Percentiles rank a stretch among this genome's conserved stretches.
These are phyloP conservation scores for Penicillium diatomitis DNA, from an alignment of 495 filamentous ascomycete species.

Conservation along the genomic window DNA sequence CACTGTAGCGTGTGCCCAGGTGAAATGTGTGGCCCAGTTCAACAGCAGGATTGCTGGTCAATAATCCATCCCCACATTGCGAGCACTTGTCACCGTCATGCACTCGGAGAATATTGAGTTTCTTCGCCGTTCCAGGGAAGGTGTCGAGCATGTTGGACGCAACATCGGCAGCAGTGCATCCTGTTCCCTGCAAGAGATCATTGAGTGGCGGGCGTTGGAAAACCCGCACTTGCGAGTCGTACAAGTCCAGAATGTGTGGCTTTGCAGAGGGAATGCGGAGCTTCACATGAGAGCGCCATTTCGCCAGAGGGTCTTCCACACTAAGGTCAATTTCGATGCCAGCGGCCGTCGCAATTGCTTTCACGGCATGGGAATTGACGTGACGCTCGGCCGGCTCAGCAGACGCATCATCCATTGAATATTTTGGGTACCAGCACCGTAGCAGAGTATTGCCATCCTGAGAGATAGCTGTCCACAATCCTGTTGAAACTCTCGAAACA, in stretches of 20 bases:
- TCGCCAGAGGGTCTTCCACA: slow-evolving; percentile 49
- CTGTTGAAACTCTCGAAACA: slow-evolving; percentile 27
- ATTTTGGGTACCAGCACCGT: slow-evolving; percentile 55
- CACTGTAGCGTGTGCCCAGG: slow-evolving; percentile 80
- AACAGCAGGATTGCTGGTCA: slow-evolving; percentile 64
- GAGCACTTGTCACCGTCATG: slow-evolving; percentile 63
- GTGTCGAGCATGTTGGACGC: slow-evolving; percentile 33
- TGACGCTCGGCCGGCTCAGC: slow-evolving; percentile 36
- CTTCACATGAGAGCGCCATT: slow-evolving; percentile 45
- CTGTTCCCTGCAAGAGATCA: slow-evolving; percentile 24
- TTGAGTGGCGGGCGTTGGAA: slow-evolving; percentile 38
- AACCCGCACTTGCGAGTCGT: slow-evolving; percentile 35
- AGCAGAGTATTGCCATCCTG: slow-evolving; percentile 57
- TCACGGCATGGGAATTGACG: slow-evolving; percentile 64
- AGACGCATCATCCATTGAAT: slow-evolving; percentile 23
- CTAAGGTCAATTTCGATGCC: slow-evolving; percentile 65
- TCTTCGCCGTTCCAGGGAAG: slow-evolving; percentile 30
- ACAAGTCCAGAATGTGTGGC: slow-evolving; percentile 31
- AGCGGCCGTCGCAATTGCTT: slow-evolving; percentile 42
- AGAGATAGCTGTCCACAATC: slow-evolving; percentile 59
- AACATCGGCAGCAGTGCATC: slow-evolving; percentile 23
- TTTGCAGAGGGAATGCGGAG: slow-evolving; percentile 13
- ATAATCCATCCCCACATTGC: slow-evolving; percentile 50
- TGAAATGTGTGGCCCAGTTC: slow-evolving; percentile 95
- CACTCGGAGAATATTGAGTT: slow-evolving; percentile 52